phyloP scores from a whole-genome alignment of 306 rosid genomes.

The Rosa chinensis region DNA sequence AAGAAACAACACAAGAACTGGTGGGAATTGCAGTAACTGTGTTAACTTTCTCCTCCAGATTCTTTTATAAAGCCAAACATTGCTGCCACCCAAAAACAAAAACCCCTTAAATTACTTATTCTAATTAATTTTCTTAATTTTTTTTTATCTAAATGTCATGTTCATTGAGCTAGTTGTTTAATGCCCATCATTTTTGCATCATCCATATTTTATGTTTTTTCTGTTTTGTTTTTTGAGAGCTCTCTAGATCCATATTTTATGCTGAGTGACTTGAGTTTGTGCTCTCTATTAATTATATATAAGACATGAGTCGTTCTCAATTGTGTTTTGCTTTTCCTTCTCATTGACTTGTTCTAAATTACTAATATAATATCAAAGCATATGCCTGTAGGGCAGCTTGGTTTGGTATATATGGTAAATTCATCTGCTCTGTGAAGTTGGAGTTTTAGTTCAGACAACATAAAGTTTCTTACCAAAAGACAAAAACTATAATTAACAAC shows the following conservation, averaged over 20 bases:
- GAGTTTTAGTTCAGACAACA: background rate
- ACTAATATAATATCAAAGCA: background rate
- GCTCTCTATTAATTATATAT: background rate
- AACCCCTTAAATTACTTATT: background rate
- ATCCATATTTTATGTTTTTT: background rate
- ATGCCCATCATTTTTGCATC: background rate
- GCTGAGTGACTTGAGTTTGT: background rate
- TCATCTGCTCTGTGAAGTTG: background rate
- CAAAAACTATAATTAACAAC: background rate
- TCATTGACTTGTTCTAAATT: background rate
- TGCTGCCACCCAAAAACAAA: background rate
- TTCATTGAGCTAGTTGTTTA: background rate
- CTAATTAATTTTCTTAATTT: background rate
- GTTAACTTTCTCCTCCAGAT: background rate
- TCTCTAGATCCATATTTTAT: background rate
- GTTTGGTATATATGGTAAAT: background rate
- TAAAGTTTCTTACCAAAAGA: background rate
- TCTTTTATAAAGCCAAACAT: background rate
- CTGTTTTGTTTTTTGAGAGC: background rate
- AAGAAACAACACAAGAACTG: background rate
- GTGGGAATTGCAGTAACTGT: background rate
- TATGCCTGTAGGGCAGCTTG: background rate
- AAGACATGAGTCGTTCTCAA: background rate
- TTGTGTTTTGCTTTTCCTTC: background rate
- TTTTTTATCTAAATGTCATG: background rate